A percentile compares a stretch with the other conserved stretches of the same genome.
These are phyloP conservation scores for Oenanthe javanica DNA, from an alignment of 140 eudicot species.

Conservation along the genomic window DNA sequence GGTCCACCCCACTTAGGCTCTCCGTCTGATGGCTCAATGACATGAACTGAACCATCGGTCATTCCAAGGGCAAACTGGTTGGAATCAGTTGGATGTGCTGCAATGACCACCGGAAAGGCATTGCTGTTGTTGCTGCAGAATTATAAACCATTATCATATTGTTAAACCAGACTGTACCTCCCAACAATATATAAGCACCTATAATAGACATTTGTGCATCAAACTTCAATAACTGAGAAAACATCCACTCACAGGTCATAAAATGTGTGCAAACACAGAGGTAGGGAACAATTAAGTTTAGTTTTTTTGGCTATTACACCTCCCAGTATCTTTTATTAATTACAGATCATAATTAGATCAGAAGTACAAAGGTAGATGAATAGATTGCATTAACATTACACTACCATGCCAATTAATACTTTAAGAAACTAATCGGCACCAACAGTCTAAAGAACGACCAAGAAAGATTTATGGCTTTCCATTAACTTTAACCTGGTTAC, in stretches of 20 bases:
- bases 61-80: conserved; percentile 81
- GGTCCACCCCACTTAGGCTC: conserved; percentile 75
- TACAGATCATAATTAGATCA: not conserved
- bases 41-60: conserved; percentile 75
- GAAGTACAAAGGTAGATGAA: not conserved
- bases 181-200: not conserved
- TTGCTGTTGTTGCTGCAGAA: conserved; percentile 40
- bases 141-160: not conserved
- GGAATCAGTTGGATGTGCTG: conserved; percentile 70
- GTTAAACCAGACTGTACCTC: not conserved
- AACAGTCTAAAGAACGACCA: not conserved
- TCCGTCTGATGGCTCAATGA: conserved; percentile 67
- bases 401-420: not conserved
- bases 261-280: not conserved
- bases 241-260: not conserved
- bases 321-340: not conserved
- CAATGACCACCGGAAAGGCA: conserved; percentile 58
- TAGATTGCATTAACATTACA: not conserved
- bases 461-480: not conserved
- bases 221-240: not conserved
- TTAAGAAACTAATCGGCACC: not conserved
- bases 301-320: not conserved
- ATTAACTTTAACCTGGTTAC: not conserved
- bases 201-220: not conserved
- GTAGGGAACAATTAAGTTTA: not conserved